A percentile compares a stretch with the other conserved stretches of the same genome.
phyloP scores from a whole-genome alignment of 164 flowering plant species.

The Annona cherimola region DNA sequence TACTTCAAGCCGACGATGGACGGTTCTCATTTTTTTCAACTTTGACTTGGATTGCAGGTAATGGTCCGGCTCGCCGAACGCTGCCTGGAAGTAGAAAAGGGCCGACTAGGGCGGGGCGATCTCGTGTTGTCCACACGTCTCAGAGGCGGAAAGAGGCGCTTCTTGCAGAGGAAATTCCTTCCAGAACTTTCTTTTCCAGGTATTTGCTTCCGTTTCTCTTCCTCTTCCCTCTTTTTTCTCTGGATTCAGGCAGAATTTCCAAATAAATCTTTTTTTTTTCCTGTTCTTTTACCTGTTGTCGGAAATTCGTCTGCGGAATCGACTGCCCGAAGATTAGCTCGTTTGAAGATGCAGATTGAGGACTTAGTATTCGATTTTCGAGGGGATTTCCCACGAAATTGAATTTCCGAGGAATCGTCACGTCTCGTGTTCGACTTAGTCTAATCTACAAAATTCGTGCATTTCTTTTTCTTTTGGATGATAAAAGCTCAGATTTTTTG shows the following conservation, averaged over 20 bases:
- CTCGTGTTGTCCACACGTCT: conserved; percentile 9
- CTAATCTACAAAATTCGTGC: background rate
- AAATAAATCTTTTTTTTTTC: background rate
- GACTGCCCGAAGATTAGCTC: background rate
- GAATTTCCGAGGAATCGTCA: background rate
- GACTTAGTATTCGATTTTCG: background rate
- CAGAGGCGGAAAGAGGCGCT: background rate
- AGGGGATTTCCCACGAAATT: background rate
- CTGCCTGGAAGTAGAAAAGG: background rate
- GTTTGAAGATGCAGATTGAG: background rate
- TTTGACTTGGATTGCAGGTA: too few relatives aligned
- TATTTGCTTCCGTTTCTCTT: background rate
- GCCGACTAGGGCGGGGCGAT: background rate
- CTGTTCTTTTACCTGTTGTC: background rate
- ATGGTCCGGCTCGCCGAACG: too few relatives aligned
- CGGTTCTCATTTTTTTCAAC: too few relatives aligned
- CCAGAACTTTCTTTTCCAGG: conserved; percentile 1
- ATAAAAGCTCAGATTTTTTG: background rate
- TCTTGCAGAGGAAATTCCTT: background rate
- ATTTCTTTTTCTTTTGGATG: background rate
- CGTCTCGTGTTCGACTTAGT: background rate
- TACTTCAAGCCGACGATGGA: too few relatives aligned
- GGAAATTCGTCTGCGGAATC: background rate
- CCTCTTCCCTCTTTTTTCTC: background rate
- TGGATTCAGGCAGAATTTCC: background rate